Evolutionary conservation across 768 basidiomycete genomes (phyloP).

Genomic region (button mushroom (Agaricus bisporus)): DNA sequence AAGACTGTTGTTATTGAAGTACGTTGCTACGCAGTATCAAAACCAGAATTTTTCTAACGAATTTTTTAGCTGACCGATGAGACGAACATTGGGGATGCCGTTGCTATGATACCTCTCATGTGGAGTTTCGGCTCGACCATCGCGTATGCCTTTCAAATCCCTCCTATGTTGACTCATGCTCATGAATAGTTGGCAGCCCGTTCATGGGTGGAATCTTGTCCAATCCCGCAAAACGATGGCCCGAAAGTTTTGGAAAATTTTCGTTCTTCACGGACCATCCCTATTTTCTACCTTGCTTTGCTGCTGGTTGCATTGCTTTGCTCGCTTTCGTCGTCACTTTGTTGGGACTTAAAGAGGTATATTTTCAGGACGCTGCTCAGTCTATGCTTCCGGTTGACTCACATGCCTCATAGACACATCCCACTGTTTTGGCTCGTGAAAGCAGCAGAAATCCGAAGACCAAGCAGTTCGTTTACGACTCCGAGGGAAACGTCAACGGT

Average conservation of each 20-base stretch:
- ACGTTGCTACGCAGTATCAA: not conserved
- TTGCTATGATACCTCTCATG: constrained; percentile 25
- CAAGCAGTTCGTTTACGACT: not conserved
- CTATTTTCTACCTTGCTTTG: constrained; percentile 44
- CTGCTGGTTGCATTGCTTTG: constrained; percentile 29
- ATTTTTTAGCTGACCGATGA: constrained; percentile 27
- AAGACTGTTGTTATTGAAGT: constrained; percentile 44
- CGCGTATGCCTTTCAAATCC: constrained; percentile 19
- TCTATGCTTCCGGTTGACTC: not conserved
- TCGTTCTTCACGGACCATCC: constrained; percentile 29
- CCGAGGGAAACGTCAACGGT: not conserved
- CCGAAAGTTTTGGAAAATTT: constrained; percentile 43
- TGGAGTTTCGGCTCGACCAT: constrained; percentile 28
- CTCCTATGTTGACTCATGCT: not conserved
- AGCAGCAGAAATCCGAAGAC: not conserved
- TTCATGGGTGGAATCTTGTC: constrained; percentile 62
- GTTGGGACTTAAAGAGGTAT: constrained; percentile 40
- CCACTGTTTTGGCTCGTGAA: constrained; percentile 18
- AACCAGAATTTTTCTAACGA: not conserved
- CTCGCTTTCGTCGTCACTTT: constrained; percentile 26
- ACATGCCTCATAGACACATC: constrained; percentile 22
- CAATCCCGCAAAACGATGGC: constrained; percentile 55
- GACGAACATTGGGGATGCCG: constrained; percentile 34
- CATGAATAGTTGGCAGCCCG: constrained; percentile 35
- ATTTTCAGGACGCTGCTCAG: not conserved